Evolutionary conservation across 1,284 basidiomycete species (phyloP), one percentile per base, ranked within the genome.

Genomic region (Uromyces viciae-fabae): DNA sequence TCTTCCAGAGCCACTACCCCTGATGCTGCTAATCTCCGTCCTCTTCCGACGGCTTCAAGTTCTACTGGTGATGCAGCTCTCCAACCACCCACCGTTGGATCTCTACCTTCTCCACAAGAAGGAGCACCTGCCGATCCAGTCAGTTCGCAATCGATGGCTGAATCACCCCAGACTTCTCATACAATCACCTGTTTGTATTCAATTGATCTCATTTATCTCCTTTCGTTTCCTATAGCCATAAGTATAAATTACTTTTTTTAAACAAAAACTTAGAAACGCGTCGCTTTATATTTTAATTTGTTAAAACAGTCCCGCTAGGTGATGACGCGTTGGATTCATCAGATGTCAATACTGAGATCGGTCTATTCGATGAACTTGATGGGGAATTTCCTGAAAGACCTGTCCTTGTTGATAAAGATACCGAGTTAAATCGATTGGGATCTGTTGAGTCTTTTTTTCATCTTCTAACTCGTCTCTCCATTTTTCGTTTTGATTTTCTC

Each of bases 391-490:
- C 62, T 22, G 69, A 72, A 54, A 42, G 31, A n/a, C 92, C 94
- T 0, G 86, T 98, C 38, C 87, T 98, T 75, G 94, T 92, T 85
- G 93, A 95, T 82, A 90, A 95, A 82, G 96, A 99, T 85, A 85
- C 86, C n/a, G 96, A 99, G 87, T 88, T 99, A 66, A 87, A 88
- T 19, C 89, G 96, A 25, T 88, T 98, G 15, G 89, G 90, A 81
- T 89, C 88, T 85, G 94, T 94, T 42, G 84, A 82, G 89, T 82
- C 31, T 68, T 80, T 54, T 42, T 11, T 36, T 38, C 17, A 31
- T 42, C n/a, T n/a, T n/a, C n/a, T n/a, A n/a, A n/a, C n/a, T n/a
- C n/a, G n/a, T n/a, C n/a, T n/a, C n/a, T n/a, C n/a, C n/a, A n/a
- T n/a, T n/a, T 77, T 81, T 66, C 7, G 60, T 43, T 25, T 9